A percentile compares a stretch with the other conserved stretches of the same genome.
phyloP scores from a whole-genome alignment of 257 asterid genomes.

The Solanum bulbocastanum region DNA sequence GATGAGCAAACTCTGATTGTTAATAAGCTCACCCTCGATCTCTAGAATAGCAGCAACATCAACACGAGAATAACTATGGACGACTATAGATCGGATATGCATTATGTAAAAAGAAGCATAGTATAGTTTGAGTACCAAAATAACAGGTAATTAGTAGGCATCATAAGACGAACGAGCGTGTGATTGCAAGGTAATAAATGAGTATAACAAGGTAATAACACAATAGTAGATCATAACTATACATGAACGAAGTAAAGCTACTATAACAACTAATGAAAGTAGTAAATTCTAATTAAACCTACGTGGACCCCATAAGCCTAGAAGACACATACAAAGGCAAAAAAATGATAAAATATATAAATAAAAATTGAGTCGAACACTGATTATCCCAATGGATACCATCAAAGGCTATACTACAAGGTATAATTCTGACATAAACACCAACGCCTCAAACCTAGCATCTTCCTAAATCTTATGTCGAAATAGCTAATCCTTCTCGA shows the following conservation, averaged over 20 bases:
- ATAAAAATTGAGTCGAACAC: no score
- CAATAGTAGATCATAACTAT: no score
- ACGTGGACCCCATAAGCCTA: no score
- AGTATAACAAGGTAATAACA: no score
- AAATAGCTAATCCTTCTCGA: neutral
- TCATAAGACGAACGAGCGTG: neutral
- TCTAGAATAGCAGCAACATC: neutral
- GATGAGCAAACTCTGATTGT: neutral
- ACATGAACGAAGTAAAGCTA: neutral
- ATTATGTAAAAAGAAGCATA: neutral
- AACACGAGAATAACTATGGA: neutral
- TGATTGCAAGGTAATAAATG: no score
- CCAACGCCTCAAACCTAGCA: neutral
- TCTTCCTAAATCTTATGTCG: no score
- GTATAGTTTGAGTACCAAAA: neutral
- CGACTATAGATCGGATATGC: no score
- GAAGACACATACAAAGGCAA: no score
- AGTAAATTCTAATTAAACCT: no score
- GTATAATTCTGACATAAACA: neutral
- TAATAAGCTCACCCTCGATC: neutral
- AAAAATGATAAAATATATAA: no score
- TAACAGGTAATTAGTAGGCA: neutral
- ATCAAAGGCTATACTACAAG: neutral
- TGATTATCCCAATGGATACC: neutral
- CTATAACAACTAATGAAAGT: neutral